Base-by-base conservation (phyloP, 805 yeast species). In the Yarrowia hollandica region DNA sequence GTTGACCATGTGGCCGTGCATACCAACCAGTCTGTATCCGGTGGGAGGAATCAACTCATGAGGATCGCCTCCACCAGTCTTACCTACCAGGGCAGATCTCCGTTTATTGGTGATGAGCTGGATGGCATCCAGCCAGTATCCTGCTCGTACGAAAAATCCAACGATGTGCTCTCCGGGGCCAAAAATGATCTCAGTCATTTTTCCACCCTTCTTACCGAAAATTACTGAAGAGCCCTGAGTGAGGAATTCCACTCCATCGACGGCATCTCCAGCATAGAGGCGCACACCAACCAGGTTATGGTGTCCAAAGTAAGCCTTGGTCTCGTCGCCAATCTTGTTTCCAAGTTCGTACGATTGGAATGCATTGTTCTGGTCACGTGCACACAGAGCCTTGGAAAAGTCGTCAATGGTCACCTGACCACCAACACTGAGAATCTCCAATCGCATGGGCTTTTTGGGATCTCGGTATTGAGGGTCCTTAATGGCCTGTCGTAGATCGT, bases 121-220 rank as follows among this genome's bases (percentile, higher is more conserved):
- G 19, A 89, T 74, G 1, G 86, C 96, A 75, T 94, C 98, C 5
- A 94, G 76, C 97, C 98, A 94, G 1, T 78, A 83, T 10, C 98
- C 98, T 38, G 82, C 76, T 63, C 96, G 77, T 44, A 90, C 73
- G 39, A 79, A 76, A 59, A 91, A 74, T 22, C 85, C 86, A 3
- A 76, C 69, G 7, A 92, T 74, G 9, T 64, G 61, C 68, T 92
- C 96, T 46, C 83, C 88, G 0, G 69, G 69, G 3, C 74, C 73
- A n/a, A 90, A 65, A 1, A 67, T 69, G 60, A 85, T 79, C 62
- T 77, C 84, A 60, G 80, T 64, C n/a, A 73, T 72, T 6, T 63
- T 46, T 12, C 78, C 79, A 3, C 76, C 77, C 11, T 65, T 63
- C 21, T 68, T 70, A 26, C 79, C 79, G 44, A 72, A 69, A 59